Evolutionary conservation across 108 stramenopile genomes (phyloP).

Genomic region (Epithemia pelagica): DNA sequence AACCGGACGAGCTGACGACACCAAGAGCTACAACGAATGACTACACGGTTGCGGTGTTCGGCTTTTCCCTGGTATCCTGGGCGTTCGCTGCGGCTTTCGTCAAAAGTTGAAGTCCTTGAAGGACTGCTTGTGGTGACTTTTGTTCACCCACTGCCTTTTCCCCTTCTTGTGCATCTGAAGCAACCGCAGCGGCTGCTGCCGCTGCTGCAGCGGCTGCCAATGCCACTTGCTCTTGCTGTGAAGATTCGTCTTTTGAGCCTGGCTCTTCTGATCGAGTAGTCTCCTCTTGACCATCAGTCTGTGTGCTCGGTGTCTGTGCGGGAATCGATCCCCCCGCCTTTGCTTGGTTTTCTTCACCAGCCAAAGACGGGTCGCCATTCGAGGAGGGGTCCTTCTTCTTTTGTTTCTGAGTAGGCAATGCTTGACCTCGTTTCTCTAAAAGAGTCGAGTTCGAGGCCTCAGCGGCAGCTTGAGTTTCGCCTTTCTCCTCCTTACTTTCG

Average conservation of each 20-base stretch:
- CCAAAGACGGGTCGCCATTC: background rate
- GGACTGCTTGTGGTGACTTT: background rate
- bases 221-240: background rate
- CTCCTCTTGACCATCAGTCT: background rate
- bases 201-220: background rate
- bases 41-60: background rate
- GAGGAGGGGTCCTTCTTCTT: background rate
- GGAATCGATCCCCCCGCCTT: background rate
- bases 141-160: background rate
- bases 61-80: background rate
- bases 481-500: background rate
- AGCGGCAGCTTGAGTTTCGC: background rate
- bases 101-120: background rate
- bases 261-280: background rate
- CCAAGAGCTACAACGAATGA: no score
- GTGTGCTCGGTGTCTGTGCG: background rate
- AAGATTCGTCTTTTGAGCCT: background rate
- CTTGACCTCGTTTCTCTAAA: background rate
- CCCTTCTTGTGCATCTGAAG: background rate
- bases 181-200: no score
- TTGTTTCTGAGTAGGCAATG: background rate
- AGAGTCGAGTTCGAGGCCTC: background rate
- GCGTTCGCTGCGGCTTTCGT: background rate
- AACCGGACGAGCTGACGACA: no score
- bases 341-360: background rate